Percentiles rank a stretch among this genome's conserved stretches.
These are phyloP conservation scores for Clonostachys solani DNA, from an alignment of 2,329 filamentous ascomycete genomes.

Conservation along the genomic window DNA sequence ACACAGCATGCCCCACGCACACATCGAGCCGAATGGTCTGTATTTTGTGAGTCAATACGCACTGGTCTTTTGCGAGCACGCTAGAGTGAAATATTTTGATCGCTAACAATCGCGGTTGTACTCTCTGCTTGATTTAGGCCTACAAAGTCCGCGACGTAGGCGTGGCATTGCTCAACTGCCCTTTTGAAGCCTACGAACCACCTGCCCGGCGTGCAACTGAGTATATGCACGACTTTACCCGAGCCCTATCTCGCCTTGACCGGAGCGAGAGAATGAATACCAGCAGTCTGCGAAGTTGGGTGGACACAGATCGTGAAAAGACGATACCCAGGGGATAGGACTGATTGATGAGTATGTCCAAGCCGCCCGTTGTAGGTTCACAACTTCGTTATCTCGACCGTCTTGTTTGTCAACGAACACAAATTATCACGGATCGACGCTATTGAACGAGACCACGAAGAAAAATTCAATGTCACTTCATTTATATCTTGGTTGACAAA, in stretches of 20 bases:
- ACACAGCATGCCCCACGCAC: conserved; percentile 19
- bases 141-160: conserved; percentile 29
- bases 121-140: conserved; percentile 5
- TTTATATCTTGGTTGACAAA: no score
- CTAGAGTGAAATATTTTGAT: no score
- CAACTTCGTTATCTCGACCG: no score
- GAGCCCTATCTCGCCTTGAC: conserved; percentile 18
- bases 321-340: not conserved
- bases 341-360: no score
- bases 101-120: no score
- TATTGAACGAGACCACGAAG: no score
- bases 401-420: no score
- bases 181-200: conserved; percentile 17
- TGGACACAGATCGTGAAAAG: conserved; percentile 6
- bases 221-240: conserved; percentile 20
- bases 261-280: conserved; percentile 23
- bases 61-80: not conserved
- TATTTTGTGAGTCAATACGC: conserved; percentile 15
- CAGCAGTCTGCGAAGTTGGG: conserved; percentile 20
- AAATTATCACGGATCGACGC: no score
- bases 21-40: conserved; percentile 25
- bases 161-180: conserved; percentile 22
- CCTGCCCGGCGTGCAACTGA: conserved; percentile 14
- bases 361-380: no score
- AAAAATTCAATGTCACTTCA: no score